phyloP scores from a whole-genome alignment of 1,284 basidiomycete species.

The Xerocomus nothofagi region DNA sequence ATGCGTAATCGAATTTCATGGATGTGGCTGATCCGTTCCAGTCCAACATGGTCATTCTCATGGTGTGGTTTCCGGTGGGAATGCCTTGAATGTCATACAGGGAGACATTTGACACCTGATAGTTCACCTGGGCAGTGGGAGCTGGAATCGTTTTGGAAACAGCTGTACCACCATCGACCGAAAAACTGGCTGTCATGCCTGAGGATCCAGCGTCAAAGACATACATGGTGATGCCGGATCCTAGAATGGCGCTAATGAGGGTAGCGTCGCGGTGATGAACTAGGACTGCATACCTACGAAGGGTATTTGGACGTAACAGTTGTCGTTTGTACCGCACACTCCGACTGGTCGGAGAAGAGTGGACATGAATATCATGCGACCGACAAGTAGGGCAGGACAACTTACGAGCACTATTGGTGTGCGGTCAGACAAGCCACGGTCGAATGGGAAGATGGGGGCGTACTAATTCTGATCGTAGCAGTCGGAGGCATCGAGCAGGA shows the following conservation, averaged over 20 bases:
- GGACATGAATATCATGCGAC: neutral
- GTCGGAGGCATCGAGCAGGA: slow-evolving; percentile 18
- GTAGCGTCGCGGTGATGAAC: neutral
- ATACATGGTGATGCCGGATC: slow-evolving; percentile 29
- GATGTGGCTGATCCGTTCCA: slow-evolving; percentile 20
- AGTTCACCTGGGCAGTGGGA: slow-evolving; percentile 17
- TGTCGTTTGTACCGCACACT: slow-evolving; percentile 16
- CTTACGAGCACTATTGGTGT: slow-evolving; percentile 20
- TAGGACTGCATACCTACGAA: slow-evolving; percentile 17
- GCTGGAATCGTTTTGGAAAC: slow-evolving; percentile 2
- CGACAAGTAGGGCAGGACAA: neutral
- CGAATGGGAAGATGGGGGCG: neutral
- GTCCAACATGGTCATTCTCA: slow-evolving; percentile 25
- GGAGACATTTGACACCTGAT: slow-evolving; percentile 24
- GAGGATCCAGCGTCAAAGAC: slow-evolving; percentile 25
- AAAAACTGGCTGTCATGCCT: slow-evolving; percentile 26
- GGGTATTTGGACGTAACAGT: slow-evolving; percentile 23
- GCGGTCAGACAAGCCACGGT: slow-evolving; percentile 1
- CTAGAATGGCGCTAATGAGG: slow-evolving; percentile 11
- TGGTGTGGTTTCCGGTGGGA: slow-evolving; percentile 18
- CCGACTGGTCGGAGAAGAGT: slow-evolving; percentile 16
- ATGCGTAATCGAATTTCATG: slow-evolving; percentile 33
- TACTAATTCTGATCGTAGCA: slow-evolving; percentile 30
- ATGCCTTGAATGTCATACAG: slow-evolving; percentile 21
- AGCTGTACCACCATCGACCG: slow-evolving; percentile 15